Percentiles rank a stretch among this genome's conserved stretches.
Conservation (phyloP, 257 asterid genomes). For the Nicotiana paniculata region DNA sequence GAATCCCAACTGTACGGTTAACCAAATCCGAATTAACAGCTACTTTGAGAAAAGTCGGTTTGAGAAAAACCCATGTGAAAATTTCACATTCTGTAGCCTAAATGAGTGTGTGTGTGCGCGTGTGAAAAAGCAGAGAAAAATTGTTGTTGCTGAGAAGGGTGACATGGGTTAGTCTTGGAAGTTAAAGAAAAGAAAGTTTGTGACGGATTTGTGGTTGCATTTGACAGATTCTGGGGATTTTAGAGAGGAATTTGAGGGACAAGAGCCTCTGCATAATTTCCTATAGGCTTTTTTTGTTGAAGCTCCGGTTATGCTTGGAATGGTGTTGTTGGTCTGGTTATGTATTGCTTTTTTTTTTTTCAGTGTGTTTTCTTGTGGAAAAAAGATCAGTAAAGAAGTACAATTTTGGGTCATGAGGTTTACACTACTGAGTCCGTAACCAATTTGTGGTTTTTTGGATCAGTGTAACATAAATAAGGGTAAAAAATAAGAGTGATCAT, state of each 20-base stretch:
- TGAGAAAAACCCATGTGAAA: neutral
- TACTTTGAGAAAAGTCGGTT: neutral
- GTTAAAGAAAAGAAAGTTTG: neutral
- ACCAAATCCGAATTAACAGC: neutral
- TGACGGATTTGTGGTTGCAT: neutral
- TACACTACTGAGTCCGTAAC: no score
- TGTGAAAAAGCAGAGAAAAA: neutral
- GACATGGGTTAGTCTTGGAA: neutral
- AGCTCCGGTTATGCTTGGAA: neutral
- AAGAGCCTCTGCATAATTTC: slow-evolving; percentile 6
- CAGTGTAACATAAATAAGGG: no score
- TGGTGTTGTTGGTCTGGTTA: neutral
- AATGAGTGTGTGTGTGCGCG: neutral
- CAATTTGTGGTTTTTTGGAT: no score
- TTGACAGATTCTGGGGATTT: slow-evolving; percentile 3
- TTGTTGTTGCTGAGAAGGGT: neutral
- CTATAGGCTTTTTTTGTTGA: neutral
- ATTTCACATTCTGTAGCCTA: neutral
- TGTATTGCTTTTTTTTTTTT: neutral
- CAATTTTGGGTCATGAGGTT: no score
- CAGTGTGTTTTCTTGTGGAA: neutral
- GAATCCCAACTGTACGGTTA: neutral
- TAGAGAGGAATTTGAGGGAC: slow-evolving; percentile 6
- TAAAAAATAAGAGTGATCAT: no score
- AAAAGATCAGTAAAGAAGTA: neutral